A percentile compares a stretch with the other conserved stretches of the same genome.
These are phyloP conservation scores for Penicillium alfredii DNA, from an alignment of 495 filamentous ascomycete species.

Conservation along the genomic window DNA sequence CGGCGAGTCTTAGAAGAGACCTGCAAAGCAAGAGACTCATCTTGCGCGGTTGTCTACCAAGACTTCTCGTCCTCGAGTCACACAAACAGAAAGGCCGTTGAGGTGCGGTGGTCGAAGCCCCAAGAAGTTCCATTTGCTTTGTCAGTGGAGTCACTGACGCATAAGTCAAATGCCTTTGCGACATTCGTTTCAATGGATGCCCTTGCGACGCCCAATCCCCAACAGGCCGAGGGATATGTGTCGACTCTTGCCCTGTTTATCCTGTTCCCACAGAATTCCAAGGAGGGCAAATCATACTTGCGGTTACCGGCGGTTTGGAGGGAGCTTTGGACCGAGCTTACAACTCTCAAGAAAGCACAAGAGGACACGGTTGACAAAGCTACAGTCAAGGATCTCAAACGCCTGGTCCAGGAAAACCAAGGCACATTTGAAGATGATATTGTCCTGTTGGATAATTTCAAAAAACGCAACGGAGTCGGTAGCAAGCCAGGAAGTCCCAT, in stretches of 20 bases:
- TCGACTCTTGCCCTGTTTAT: conserved; percentile 77
- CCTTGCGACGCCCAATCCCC: conserved; percentile 65
- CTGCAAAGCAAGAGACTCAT: conserved; percentile 73
- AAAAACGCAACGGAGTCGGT: conserved; percentile 52
- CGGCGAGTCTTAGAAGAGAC: conserved; percentile 75
- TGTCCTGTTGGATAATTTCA: conserved; percentile 62
- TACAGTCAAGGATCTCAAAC: conserved; percentile 48
- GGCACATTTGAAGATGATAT: conserved; percentile 59
- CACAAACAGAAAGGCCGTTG: conserved; percentile 66
- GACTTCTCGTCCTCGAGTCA: conserved; percentile 65
- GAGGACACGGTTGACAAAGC: conserved; percentile 62
- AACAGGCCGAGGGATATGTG: conserved; percentile 82
- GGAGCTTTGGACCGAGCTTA: conserved; percentile 78
- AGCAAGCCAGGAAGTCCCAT: conserved; percentile 39
- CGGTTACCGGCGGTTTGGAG: conserved; percentile 75
- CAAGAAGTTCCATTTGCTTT: conserved; percentile 51
- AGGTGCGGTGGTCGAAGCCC: conserved; percentile 72
- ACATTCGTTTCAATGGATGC: conserved; percentile 64
- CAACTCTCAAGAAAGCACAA: conserved; percentile 59
- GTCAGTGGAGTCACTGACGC: conserved; percentile 33
- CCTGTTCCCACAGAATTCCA: conserved; percentile 66
- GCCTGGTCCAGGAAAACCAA: conserved; percentile 38
- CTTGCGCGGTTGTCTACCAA: conserved; percentile 57
- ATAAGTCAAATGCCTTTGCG: conserved; percentile 38
- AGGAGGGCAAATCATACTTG: conserved; percentile 80